Conservation (phyloP, 345 rosid genomes). For the Bruguiera parviflora region DNA sequence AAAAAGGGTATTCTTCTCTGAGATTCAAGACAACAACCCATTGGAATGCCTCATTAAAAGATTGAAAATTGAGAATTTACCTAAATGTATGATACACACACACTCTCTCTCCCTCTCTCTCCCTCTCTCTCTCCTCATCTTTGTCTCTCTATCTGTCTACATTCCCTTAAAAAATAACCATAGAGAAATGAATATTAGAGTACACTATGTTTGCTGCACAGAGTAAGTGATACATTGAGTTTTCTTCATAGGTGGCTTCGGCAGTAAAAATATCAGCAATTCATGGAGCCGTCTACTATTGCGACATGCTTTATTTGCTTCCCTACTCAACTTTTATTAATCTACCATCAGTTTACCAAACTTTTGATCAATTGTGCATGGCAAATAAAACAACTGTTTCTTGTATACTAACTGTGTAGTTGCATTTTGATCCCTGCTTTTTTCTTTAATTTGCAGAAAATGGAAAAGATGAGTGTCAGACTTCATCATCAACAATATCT, state of each 20-base stretch:
- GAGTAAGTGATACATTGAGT: background rate
- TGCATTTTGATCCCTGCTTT: background rate
- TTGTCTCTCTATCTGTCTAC: background rate
- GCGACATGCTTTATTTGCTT: constrained; percentile 48
- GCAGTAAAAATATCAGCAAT: constrained; percentile 23
- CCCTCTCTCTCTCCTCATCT: too few relatives aligned
- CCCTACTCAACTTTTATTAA: constrained; percentile 52
- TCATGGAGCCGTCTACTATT: constrained; percentile 46
- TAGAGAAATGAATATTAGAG: background rate
- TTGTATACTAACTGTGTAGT: background rate
- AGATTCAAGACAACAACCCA: too few relatives aligned
- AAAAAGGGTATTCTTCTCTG: constrained; percentile 59
- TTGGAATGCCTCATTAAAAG: constrained; percentile 47
- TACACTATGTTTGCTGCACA: background rate
- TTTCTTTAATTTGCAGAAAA: constrained; percentile 25
- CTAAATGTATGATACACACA: constrained; percentile 41
- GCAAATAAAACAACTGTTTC: too few relatives aligned
- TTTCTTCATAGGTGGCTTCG: constrained; percentile 39
- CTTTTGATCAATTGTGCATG: constrained; percentile 30
- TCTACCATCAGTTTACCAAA: too few relatives aligned
- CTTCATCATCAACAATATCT: constrained; percentile 50
- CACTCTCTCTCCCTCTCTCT: too few relatives aligned
- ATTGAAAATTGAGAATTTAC: constrained; percentile 39
- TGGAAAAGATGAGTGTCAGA: constrained; percentile 28
- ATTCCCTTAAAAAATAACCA: background rate